A percentile compares a stretch with the other conserved stretches of the same genome.
Conservation (phyloP, 805 yeast genomes). For the Candida sakaeoensis region DNA sequence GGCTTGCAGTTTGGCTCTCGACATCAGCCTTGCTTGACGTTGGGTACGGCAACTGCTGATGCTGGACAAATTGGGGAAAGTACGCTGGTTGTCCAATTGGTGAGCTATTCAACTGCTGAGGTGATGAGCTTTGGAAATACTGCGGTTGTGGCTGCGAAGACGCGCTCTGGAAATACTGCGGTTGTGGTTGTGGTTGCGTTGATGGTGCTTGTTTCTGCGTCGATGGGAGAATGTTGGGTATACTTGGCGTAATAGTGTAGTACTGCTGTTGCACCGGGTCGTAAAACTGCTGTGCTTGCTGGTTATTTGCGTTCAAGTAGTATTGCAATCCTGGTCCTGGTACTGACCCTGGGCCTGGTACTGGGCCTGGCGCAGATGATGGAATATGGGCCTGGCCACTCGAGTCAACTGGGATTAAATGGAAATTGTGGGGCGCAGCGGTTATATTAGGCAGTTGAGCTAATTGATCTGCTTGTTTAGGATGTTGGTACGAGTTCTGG, state of each 20-base stretch:
- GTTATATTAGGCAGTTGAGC: constrained; percentile 8
- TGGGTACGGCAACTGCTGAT: constrained; percentile 10
- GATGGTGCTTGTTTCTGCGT: constrained; percentile 13
- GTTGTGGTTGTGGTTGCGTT: constrained; percentile 13
- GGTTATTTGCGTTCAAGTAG: constrained; percentile 17
- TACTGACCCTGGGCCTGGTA: no score
- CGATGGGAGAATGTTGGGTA: constrained; percentile 20
- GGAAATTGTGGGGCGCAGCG: constrained; percentile 1
- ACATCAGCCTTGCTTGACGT: constrained; percentile 3
- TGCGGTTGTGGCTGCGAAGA: constrained; percentile 17
- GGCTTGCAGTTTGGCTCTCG: constrained; percentile 3
- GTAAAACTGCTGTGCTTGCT: constrained; percentile 38
- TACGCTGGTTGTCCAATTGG: constrained; percentile 5
- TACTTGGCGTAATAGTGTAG: constrained; percentile 34
- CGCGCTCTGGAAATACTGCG: constrained; percentile 16
- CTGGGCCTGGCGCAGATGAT: constrained; percentile 10
- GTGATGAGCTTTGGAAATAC: constrained; percentile 13
- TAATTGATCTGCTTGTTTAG: constrained; percentile 8
- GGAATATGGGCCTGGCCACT: constrained; percentile 7
- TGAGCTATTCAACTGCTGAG: constrained; percentile 8
- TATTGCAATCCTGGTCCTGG: constrained; percentile 13
- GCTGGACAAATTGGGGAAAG: constrained; percentile 11
- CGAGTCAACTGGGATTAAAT: constrained; percentile 8
- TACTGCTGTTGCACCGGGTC: constrained; percentile 44
- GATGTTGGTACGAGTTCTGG: constrained; percentile 4